Base-by-base conservation (phyloP, 2,329 filamentous ascomycete species). In the Orbilia oligospora region DNA sequence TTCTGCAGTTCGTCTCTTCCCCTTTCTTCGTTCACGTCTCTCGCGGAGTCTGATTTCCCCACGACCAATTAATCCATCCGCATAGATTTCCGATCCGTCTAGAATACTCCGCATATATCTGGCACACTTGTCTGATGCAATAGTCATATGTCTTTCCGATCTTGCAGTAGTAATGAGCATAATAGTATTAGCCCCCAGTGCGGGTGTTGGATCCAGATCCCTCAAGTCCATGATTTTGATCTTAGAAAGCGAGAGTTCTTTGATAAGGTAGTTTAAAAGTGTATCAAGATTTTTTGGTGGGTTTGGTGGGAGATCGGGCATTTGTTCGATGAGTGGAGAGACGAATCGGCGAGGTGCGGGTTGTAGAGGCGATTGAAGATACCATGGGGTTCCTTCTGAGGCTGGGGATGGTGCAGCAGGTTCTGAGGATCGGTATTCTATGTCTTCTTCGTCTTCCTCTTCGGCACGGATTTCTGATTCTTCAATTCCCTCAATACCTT, bases 91-190 rank as follows among this genome's bases (percentile, higher is more conserved):
- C 14, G 68, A 36, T 0, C 75, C 75, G 1, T 56, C 16, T 0
- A 72, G 48, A 20, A 78, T 78, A 0, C 95, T 93, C 1, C 88
- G 86, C 44, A 98, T 86, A 92, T 93, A 97, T 75, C 95, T 89
- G 80, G 94, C 93, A 27, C 97, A 88, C n/a, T 93, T 90, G 83
- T 97, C 94, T 0, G 94, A 93, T 0, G 93, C 93, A 22, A 97
- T 91, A 83, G 97, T 95, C 41, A 99, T 87, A 85, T 99, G 96
- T 66, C 95, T 94, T 84, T 97, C 93, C 82, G 93, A 97, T 75
- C 96, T 91, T 14, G 95, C 93, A 8, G 94, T 97, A 48, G 92
- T 94, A 80, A 99, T 90, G 33, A 99, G 85, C 96, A 98, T 98
- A 68, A 99, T 88, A 30, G 97, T 88, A 82, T 95, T 94, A 1